Conservation (phyloP, 352 stramenopile genomes). For the Phytophthora pini region DNA sequence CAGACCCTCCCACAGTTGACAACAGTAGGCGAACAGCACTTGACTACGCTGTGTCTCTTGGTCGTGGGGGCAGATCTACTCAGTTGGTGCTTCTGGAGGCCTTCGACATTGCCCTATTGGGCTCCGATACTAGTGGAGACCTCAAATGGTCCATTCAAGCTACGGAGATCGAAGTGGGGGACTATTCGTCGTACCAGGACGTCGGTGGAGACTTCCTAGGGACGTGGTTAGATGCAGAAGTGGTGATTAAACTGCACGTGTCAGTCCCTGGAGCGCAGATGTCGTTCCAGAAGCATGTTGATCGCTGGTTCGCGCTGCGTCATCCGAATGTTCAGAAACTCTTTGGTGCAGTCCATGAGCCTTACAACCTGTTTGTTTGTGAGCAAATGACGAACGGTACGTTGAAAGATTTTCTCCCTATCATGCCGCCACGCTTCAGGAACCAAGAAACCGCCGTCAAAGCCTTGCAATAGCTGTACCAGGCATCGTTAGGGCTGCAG, state of each 20-base stretch:
- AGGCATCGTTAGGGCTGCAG: conserved; percentile 2
- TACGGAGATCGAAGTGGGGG: conserved; percentile 22
- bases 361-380: conserved; percentile 13
- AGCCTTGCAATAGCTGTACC: conserved; percentile 2
- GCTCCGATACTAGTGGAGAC: too few relatives aligned
- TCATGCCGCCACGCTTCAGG: neutral
- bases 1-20: too few relatives aligned
- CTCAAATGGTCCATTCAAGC: conserved; percentile 11
- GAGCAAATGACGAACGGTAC: conserved; percentile 13
- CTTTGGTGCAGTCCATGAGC: conserved; percentile 10
- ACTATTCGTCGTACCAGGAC: neutral
- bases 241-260: conserved; percentile 13
- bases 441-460: neutral
- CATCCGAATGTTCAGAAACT: conserved; percentile 19
- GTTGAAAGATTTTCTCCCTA: neutral
- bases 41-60: too few relatives aligned
- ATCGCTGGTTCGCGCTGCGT: conserved; percentile 16
- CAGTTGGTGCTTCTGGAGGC: too few relatives aligned
- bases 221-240: conserved; percentile 17
- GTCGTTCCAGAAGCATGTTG: conserved; percentile 6
- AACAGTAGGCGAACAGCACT: too few relatives aligned
- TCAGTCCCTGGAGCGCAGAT: neutral
- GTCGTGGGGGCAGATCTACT: too few relatives aligned
- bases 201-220: conserved; percentile 13
- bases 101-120: too few relatives aligned